Evolutionary conservation across 1,284 basidiomycete species (phyloP).

Genomic region (Ganoderma lingzhi): DNA sequence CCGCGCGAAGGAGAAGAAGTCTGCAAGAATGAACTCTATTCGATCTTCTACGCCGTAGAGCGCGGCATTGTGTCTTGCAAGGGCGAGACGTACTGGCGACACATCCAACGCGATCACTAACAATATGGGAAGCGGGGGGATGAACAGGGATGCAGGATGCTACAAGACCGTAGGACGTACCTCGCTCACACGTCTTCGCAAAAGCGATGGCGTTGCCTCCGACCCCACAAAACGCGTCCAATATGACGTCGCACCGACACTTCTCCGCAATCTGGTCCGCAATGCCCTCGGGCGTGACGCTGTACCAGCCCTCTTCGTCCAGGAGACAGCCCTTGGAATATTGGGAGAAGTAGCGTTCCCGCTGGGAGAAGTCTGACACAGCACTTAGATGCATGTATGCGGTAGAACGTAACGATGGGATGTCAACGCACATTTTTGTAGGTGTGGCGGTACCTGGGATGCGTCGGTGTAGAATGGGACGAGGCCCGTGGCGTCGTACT

Average conservation of each 20-base stretch:
- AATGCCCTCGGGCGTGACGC: constrained; percentile 93
- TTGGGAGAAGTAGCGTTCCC: constrained; percentile 81
- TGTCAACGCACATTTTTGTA: constrained; percentile 79
- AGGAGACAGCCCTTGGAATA: constrained; percentile 84
- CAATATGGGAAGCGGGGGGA: constrained; percentile 5
- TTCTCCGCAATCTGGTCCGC: constrained; percentile 93
- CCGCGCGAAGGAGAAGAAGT: constrained; percentile 84
- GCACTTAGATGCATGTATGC: constrained; percentile 11
- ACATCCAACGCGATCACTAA: constrained; percentile 93
- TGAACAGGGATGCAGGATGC: constrained; percentile 13
- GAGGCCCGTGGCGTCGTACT: constrained; percentile 74
- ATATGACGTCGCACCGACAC: constrained; percentile 83
- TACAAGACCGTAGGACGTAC: constrained; percentile 51
- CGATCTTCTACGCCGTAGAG: constrained; percentile 94
- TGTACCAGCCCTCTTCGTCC: constrained; percentile 96
- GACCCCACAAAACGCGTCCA: constrained; percentile 97
- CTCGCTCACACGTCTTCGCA: constrained; percentile 92
- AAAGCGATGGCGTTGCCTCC: constrained; percentile 98
- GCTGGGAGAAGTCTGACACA: constrained; percentile 82
- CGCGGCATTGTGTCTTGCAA: constrained; percentile 91
- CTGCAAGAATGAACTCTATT: constrained; percentile 93
- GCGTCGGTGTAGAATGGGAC: constrained; percentile 73
- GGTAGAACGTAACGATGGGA: constrained; percentile 8
- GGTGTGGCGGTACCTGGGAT: constrained; percentile 75
- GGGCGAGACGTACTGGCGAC: constrained; percentile 81